Evolutionary conservation across 1,139 yeast genomes (phyloP), one percentile per base, ranked within the genome.

Genomic region (Candida labiduridarum): DNA sequence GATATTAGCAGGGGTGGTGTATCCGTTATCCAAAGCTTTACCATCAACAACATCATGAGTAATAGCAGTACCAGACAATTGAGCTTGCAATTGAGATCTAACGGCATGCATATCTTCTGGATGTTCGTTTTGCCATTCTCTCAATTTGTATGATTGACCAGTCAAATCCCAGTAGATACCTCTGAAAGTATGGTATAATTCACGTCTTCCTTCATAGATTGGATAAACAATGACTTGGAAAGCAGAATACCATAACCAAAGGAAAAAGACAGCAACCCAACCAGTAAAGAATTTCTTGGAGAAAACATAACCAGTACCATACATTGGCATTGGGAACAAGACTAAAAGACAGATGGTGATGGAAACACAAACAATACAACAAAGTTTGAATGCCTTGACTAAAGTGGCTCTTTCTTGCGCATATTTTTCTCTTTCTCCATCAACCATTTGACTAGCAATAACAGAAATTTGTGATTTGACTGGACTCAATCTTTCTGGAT

Each of bases 271-370:
- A 47, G 77, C 80, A 49, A 89, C 78, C 96, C 96, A 89, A 49
- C 95, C 96, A 8, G 91, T 86, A 67, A 89, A 89, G 69, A 88
- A 88, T 49, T 65, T 67, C 66, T 79, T 83, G 48, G 89, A 82
- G 68, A 89, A 89, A 46, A 89, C 74, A 63, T 89, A 89, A 1
- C 79, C 74, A 1, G 85, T 64, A 39, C 96, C 96, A 63, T 85
- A 89, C 91, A 89, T 84, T 52, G 96, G 95, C 88, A 89, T 85
- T 60, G 96, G 96, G 90, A 92, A 88, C 41, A 88, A 65, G 40
- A 89, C 78, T 40, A 88, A 68, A 51, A 89, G 74, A 50, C 84
- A 76, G 15, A 87, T 57, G 2, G 89, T 82, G 56, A 87, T 74
- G 48, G 78, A 67, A 15, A 78, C 69, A 65, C 88, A 86, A 46